Conservation (phyloP, 495 filamentous ascomycete species). For the Daldinia concentrica region DNA sequence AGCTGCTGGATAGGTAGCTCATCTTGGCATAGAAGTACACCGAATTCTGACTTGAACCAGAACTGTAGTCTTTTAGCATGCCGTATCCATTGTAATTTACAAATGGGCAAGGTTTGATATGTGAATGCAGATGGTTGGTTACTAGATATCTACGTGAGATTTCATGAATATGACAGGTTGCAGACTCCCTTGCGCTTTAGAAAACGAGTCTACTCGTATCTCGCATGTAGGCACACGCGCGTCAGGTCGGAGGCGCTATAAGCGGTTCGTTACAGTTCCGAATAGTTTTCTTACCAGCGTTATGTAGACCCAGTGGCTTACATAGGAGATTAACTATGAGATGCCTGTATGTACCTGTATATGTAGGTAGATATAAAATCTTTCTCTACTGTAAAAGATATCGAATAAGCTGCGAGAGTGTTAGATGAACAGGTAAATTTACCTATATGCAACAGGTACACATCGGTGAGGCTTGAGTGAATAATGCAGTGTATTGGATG, state of each 20-base stretch:
- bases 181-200: slow-evolving; percentile 3
- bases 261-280: background rate
- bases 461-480: background rate
- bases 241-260: background rate
- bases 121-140: slow-evolving; percentile 26
- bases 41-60: slow-evolving; percentile 21
- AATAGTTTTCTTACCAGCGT: background rate
- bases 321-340: background rate
- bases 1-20: slow-evolving; percentile 12
- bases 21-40: slow-evolving; percentile 28
- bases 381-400: background rate
- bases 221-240: background rate
- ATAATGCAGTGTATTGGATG: background rate
- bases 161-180: slow-evolving; percentile 2
- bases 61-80: slow-evolving; percentile 3
- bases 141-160: slow-evolving; percentile 26
- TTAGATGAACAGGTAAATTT: background rate
- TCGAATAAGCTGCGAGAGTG: background rate
- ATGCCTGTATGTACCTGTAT: background rate
- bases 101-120: slow-evolving; percentile 11
- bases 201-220: background rate
- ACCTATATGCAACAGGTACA: background rate
- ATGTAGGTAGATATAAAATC: background rate
- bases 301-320: background rate
- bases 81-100: slow-evolving; percentile 2